Evolutionary conservation across 2,329 filamentous ascomycete species (phyloP), one percentile per base, ranked within the genome.

Genomic region (Colletotrichum cuscutae): DNA sequence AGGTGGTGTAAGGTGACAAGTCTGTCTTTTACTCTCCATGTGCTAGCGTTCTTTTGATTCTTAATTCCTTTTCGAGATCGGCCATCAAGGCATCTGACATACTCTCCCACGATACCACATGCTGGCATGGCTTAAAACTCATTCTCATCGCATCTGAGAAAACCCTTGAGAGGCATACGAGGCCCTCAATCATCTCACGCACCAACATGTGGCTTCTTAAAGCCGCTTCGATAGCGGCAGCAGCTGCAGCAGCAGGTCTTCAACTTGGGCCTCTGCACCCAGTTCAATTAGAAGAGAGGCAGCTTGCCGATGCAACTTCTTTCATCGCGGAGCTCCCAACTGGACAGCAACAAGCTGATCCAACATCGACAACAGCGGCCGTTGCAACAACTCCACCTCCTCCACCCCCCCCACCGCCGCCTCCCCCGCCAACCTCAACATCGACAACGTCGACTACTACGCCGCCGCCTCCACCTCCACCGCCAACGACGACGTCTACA

Each of bases 91-190:
- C 42, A 7, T 22, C 9, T 30, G 26, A 19, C 52, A 12, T 19
- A 6, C 3, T 22, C 0, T 54, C 13, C 7, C 28, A 42, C 66
- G n/a, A 46, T 42, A 61, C n/a, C 59, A 28, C 60, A 56, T 72
- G 70, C 65, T 72, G 70, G 66, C 60, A 73, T 73, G 71, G 71
- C 60, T 70, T 70, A 32, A 52, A 37, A 13, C 52, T 70, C 61
- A 58, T 65, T 35, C 15, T 32, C 56, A 37, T 49, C 35, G 49
- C 57, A 57, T 5, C 15, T 30, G 28, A 72, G 30, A 63, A n/a
- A 57, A 26, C 15, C 5, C 28, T 28, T 65, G 59, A 60, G 56
- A 42, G 71, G 66, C 56, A 49, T 5, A 32, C 9, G 11, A 57
- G 8, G 56, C 60, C 60, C 60, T 65, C 60, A 24, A 2, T 13